phyloP scores from a whole-genome alignment of 164 flowering plant genomes.

The Litsea cubeba region DNA sequence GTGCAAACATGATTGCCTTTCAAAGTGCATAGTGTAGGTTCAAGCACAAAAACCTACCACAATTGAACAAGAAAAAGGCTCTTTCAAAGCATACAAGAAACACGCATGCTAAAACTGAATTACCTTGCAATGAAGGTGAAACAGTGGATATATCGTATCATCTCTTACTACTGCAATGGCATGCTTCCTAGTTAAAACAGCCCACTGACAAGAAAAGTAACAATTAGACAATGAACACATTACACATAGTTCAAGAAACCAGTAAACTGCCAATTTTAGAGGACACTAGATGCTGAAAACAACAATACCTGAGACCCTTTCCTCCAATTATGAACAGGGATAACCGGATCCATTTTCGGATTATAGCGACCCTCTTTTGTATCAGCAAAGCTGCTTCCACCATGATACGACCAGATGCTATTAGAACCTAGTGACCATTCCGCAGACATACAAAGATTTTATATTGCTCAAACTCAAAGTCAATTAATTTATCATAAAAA shows the following conservation, averaged over 20 bases:
- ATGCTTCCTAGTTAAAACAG: constrained; percentile 79
- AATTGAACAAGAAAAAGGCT: neutral
- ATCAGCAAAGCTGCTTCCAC: constrained; percentile 81
- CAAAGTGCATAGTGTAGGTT: neutral
- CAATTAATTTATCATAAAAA: neutral
- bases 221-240: neutral
- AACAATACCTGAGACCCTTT: constrained; percentile 93
- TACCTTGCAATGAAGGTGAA: constrained; percentile 85
- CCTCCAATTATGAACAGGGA: constrained; percentile 90
- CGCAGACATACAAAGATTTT: constrained; percentile 14
- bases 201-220: constrained; percentile 58
- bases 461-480: constrained; percentile 3
- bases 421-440: constrained; percentile 16
- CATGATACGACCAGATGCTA: constrained; percentile 19
- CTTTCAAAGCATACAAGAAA: neutral
- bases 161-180: constrained; percentile 77
- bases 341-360: constrained; percentile 84
- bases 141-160: constrained; percentile 61
- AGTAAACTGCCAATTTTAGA: neutral
- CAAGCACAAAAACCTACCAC: neutral
- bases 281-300: neutral
- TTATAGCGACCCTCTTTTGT: constrained; percentile 92
- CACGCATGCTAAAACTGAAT: constrained; percentile 1
- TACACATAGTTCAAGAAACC: neutral
- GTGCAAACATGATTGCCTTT: neutral